Base-by-base conservation (phyloP, 345 rosid species). In the Nephelium lappaceum region DNA sequence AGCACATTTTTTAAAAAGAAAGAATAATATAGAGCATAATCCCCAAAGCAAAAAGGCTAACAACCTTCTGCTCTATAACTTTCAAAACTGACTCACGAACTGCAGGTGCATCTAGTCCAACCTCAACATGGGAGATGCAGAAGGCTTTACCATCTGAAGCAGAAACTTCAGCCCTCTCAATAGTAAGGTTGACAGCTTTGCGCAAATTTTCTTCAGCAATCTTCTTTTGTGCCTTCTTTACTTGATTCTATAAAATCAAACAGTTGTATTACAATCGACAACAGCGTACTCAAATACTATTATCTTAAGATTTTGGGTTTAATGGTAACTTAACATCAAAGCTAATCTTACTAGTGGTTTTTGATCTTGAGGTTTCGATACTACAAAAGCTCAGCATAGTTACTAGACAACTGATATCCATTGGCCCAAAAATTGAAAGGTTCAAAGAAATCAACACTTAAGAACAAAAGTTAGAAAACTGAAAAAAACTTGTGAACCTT, bases 51-150 rank as follows among this genome's bases (percentile, higher is more conserved):
- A 36, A 57, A 60, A 45, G 10, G 68, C 41, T 62, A 43, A 55
- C 69, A 63, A 89, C 98, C 97, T 93, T 91, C 79, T 82, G 91
- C 76, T 84, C 88, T 67, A 90, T 82, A 67, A 93, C 98, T 92
- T 96, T 94, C 66, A 85, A 53, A 19, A 88, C 98, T 38, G 98
- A 98, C 77, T 96, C 99, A 25, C 98, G 94, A n/a, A 93, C 98
- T 25, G 99, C 98, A 66, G 89, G 90, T 80, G 91, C 97, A 85
- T 96, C 98, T 72, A 92, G 83, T 55, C 98, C 99, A 70, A 93
- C 94, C 80, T 96, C 93, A 43, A 96, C 92, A 74, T 83, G 86
- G 49, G 89, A 82, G 19, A 93, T 82, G 82, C 95, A 94, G 81
- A 93, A 94, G 4, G 85, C 74, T 86, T 92, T 94, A 77, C 98